Evolutionary conservation across 164 flowering plant species (phyloP).

Genomic region (Pachysandra terminalis): DNA sequence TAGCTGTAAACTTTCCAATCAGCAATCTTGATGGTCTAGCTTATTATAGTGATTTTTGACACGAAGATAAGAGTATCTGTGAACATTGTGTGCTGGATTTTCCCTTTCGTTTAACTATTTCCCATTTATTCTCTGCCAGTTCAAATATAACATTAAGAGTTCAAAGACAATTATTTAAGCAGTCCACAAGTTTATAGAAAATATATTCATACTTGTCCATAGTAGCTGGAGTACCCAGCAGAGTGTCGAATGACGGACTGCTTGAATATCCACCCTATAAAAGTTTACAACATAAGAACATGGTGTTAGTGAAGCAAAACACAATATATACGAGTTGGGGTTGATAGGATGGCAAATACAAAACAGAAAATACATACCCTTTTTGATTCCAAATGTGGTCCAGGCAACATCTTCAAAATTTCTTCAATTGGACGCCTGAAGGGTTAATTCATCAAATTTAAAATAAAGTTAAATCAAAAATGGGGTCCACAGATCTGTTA

Average conservation of each 20-base stretch:
- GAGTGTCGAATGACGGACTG: slow-evolving; percentile 48
- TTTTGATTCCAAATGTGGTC: slow-evolving; percentile 85
- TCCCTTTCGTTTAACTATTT: neutral
- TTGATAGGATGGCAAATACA: slow-evolving; percentile 1
- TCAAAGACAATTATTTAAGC: neutral
- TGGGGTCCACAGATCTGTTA: neutral
- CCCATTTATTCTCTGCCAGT: neutral
- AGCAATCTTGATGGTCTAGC: too few relatives aligned
- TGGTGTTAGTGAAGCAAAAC: neutral
- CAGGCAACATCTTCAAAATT: slow-evolving; percentile 81
- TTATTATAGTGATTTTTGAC: too few relatives aligned
- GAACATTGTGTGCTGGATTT: neutral
- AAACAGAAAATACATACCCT: slow-evolving; percentile 35
- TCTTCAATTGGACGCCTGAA: slow-evolving; percentile 96
- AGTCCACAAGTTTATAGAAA: neutral
- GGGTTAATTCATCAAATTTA: slow-evolving; percentile 10
- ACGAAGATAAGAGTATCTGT: neutral
- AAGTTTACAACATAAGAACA: slow-evolving; percentile 5
- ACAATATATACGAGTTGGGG: neutral
- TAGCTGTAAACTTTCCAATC: too few relatives aligned
- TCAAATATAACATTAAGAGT: neutral
- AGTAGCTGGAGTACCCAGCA: slow-evolving; percentile 36
- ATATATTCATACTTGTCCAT: slow-evolving; percentile 45
- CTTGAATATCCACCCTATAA: slow-evolving; percentile 68
- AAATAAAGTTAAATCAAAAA: neutral